Base-by-base conservation (phyloP, 345 rosid species). In the Geranium brycei region DNA sequence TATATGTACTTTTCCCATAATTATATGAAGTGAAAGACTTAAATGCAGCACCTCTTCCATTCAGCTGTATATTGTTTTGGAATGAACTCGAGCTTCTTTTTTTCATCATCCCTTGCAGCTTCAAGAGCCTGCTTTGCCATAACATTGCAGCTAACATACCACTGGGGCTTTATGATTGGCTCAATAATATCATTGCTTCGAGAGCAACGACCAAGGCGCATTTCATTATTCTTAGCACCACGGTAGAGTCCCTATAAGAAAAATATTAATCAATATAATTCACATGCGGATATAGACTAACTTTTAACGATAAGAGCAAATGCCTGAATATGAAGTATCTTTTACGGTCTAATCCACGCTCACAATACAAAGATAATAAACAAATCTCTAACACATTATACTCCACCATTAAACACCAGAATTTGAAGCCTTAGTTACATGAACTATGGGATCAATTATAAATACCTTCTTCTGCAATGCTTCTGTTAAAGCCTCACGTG, bases 101-200 rank as follows among this genome's bases (percentile, higher is more conserved):
- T 81, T 57, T 78, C 86, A 57, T 69, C 83, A 67, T 72, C 78
- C 31, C 64, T 72, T 53, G 83, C 97, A 51, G 80, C 92, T 71
- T 87, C 84, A 61, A 93, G 97, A 73, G 92, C 96, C 66, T 85
- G 77, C 75, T 78, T 87, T 17, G 82, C 99, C 78, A 93, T 78
- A 74, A 40, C 75, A 68, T 78, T 68, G 76, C 96, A 90, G 51
- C 75, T 73, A 51, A 93, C 96, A 60, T 76, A 93, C 99, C 99
- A 90, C 57, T 90, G 97, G 51, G 96, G 96, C 83, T 88, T 93
- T 72, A 90, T 80, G 86, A 90, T 69, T 40, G 97, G 99, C 77
- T 90, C 97, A 32, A 88, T 71, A 70, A 93, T 84, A 74, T 90
- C 97, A 66, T 66, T 78, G 71, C 78, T 90, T 80, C 99, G 86